These are phyloP conservation scores for Coriaria nepalensis DNA, from an alignment of 306 rosid species.

Conservation along the genomic window DNA sequence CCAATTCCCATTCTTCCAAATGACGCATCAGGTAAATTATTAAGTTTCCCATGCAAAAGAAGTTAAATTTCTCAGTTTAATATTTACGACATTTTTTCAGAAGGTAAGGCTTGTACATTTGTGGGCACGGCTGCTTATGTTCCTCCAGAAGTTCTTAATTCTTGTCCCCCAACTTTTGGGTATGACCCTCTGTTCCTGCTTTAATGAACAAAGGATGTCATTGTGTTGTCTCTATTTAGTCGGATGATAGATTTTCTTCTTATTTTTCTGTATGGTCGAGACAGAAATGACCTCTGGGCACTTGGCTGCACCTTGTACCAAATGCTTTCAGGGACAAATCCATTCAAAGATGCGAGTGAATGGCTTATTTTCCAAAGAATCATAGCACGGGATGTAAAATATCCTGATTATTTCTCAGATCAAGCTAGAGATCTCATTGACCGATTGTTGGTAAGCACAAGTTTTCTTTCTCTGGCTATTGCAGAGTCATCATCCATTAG, in stretches of 20 bases:
- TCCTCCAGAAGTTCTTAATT: constrained; percentile 99
- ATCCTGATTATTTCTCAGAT: constrained; percentile 76
- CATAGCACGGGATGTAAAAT: constrained; percentile 88
- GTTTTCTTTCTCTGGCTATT: too few species aligned
- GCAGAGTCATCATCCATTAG: too few species aligned
- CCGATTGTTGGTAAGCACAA: constrained; percentile 54
- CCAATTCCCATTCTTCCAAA: constrained; percentile 94
- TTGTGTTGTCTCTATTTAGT: background rate
- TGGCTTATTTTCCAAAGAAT: constrained; percentile 99
- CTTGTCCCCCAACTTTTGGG: constrained; percentile 99
- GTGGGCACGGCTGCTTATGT: constrained; percentile 99
- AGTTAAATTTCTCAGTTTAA: too few species aligned
- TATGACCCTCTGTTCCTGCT: constrained; percentile 13
- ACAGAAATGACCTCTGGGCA: constrained; percentile 99
- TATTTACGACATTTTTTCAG: constrained; percentile 20
- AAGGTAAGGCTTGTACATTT: constrained; percentile 97
- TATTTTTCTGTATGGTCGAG: constrained; percentile 19
- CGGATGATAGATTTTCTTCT: constrained; percentile 1
- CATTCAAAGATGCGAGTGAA: constrained; percentile 96
- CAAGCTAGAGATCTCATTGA: constrained; percentile 84
- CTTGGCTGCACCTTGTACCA: constrained; percentile 99
- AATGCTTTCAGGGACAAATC: constrained; percentile 99
- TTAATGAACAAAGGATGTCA: too few species aligned
- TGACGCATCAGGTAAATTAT: constrained; percentile 75
- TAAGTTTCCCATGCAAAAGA: constrained; percentile 11